Evolutionary conservation across 345 rosid genomes (phyloP).

Genomic region (Salix suchowensis): DNA sequence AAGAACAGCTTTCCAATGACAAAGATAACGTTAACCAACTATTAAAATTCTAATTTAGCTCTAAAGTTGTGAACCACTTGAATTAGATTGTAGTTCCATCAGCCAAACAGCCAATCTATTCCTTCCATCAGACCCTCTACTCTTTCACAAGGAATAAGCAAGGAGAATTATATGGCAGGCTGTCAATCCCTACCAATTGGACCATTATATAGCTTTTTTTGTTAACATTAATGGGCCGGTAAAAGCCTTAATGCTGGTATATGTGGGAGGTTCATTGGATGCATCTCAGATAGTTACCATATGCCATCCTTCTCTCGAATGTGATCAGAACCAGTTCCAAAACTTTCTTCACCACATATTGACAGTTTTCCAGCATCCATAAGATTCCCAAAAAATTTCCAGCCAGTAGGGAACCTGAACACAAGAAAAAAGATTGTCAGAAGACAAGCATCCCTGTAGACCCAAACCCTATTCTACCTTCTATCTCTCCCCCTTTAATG

Average conservation of each 20-base stretch:
- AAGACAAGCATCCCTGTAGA: conserved; percentile 1
- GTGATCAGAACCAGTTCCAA: conserved; percentile 97
- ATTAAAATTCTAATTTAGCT: not conserved
- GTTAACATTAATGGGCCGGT: not conserved
- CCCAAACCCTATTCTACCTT: not conserved
- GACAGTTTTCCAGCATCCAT: conserved; percentile 96
- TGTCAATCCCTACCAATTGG: not conserved
- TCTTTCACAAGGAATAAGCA: not conserved
- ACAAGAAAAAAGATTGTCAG: conserved; percentile 14
- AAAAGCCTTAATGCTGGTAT: not conserved
- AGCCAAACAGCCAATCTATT: not conserved
- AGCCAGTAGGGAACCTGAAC: conserved; percentile 91
- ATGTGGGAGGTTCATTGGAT: not conserved
- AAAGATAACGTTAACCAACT: not conserved
- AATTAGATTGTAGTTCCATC: not conserved
- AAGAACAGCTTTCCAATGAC: not conserved
- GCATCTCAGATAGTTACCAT: conserved; percentile 49
- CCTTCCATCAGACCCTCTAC: not conserved
- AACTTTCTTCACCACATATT: conserved; percentile 94
- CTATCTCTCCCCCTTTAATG: not conserved
- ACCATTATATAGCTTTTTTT: not conserved
- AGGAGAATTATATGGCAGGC: not conserved
- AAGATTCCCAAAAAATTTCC: conserved; percentile 96
- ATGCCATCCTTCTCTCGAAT: conserved; percentile 94
- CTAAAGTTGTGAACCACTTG: not conserved